These are phyloP conservation scores for Alternaria gansuensis DNA, from an alignment of 2,329 filamentous ascomycete species.

Conservation along the genomic window DNA sequence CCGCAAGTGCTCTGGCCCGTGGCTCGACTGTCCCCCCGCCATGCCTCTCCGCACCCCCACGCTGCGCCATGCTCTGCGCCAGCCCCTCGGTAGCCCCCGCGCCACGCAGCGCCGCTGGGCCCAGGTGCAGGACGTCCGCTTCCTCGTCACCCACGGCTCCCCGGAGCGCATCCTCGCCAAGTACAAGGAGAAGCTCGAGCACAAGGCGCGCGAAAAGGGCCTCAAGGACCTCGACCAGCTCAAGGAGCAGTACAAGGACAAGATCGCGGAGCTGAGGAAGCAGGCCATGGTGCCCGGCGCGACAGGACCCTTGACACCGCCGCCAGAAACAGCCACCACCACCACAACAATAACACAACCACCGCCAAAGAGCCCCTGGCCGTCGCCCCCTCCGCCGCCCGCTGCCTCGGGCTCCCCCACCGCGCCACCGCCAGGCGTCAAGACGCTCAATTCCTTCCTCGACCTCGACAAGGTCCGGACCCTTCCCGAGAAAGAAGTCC, in stretches of 20 bases:
- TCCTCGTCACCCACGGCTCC: conserved; percentile 79
- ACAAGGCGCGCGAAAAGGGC: conserved; percentile 80
- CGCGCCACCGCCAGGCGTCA: conserved; percentile 61
- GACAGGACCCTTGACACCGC: conserved; percentile 54
- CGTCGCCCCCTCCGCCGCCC: conserved; percentile 40
- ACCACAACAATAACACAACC: conserved; percentile 24
- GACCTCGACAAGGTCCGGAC: conserved; percentile 79
- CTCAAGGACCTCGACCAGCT: conserved; percentile 75
- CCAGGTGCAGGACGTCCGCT: conserved; percentile 89
- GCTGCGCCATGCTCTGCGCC: conserved; percentile 45
- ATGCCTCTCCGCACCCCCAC: conserved; percentile 41
- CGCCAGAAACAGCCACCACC: conserved; percentile 21
- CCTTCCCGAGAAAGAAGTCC: conserved; percentile 82
- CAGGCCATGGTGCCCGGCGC: conserved; percentile 67
- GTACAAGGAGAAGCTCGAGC: conserved; percentile 84
- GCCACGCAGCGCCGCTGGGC: conserved; percentile 80
- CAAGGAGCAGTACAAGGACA: conserved; percentile 83
- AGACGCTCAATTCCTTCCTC: conserved; percentile 73
- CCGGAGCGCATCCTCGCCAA: conserved; percentile 77
- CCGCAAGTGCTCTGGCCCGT: no score
- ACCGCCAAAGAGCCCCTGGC: conserved; percentile 31
- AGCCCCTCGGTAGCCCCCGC: conserved; percentile 42
- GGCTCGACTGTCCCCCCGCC: background rate
- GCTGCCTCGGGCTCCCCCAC: conserved; percentile 34
- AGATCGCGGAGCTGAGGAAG: conserved; percentile 76